Percentiles rank a stretch among this genome's conserved stretches.
These are phyloP conservation scores for Candida schatavii DNA, from an alignment of 805 yeast genomes.

Conservation along the genomic window DNA sequence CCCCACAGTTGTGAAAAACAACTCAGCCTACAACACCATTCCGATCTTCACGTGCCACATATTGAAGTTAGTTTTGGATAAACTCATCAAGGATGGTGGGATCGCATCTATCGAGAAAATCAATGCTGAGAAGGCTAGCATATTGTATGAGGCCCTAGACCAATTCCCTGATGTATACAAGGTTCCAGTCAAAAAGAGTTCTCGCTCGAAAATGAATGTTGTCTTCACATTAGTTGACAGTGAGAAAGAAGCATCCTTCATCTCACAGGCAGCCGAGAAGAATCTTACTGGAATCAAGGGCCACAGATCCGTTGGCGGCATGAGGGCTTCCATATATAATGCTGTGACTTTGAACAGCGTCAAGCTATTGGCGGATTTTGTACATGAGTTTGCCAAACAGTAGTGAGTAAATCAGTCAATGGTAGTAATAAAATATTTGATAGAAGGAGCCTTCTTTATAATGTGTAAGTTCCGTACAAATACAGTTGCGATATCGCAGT, in stretches of 20 bases:
- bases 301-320: constrained; percentile 96
- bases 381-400: constrained; percentile 56
- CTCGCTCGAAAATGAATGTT: constrained; percentile 87
- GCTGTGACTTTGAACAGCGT: constrained; percentile 71
- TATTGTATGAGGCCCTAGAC: constrained; percentile 66
- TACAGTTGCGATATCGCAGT: no score
- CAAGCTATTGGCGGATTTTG: constrained; percentile 52
- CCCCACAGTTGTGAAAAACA: constrained; percentile 81
- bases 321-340: constrained; percentile 89
- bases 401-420: no score
- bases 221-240: constrained; percentile 75
- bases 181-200: constrained; percentile 56
- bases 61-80: constrained; percentile 70
- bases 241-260: constrained; percentile 65
- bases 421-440: no score
- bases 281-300: constrained; percentile 84
- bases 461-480: no score
- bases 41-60: constrained; percentile 91
- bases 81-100: constrained; percentile 70
- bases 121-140: constrained; percentile 59
- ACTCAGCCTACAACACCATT: constrained; percentile 93
- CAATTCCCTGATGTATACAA: constrained; percentile 61
- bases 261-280: constrained; percentile 58
- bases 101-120: constrained; percentile 54
- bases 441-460: no score